These are phyloP conservation scores for Coemansia sp. DNA, from an alignment of 192 early-diverging fungal genomes.

Conservation along the genomic window DNA sequence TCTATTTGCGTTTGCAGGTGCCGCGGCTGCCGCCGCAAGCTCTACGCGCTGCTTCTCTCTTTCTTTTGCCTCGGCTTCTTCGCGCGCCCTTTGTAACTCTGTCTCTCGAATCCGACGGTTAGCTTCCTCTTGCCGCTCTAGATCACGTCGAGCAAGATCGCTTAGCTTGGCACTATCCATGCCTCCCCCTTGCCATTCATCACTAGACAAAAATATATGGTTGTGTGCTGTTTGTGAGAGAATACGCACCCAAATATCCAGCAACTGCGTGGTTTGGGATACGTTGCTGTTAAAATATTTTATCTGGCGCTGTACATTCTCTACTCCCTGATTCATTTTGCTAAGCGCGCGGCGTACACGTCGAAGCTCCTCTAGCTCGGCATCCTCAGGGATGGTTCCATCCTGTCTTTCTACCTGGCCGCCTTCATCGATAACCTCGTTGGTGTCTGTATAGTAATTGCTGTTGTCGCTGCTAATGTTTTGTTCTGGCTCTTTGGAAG, in stretches of 20 bases:
- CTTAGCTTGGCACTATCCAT: constrained; percentile 36
- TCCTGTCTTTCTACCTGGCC: background rate
- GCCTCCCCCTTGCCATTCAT: constrained; percentile 53
- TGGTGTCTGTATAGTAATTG: background rate
- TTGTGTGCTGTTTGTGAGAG: constrained; percentile 59
- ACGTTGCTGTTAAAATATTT: constrained; percentile 59
- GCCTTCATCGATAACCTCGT: background rate
- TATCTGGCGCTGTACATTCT: constrained; percentile 46
- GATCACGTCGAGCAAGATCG: constrained; percentile 31
- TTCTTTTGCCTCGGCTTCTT: constrained; percentile 34
- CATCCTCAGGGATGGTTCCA: constrained; percentile 1
- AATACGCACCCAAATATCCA: constrained; percentile 58
- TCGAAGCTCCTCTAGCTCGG: constrained; percentile 45
- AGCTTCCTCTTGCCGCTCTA: constrained; percentile 30
- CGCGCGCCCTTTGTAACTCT: constrained; percentile 14
- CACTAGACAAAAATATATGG: constrained; percentile 51
- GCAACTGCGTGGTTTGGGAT: constrained; percentile 56
- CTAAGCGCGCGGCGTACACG: constrained; percentile 40
- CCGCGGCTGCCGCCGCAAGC: constrained; percentile 11
- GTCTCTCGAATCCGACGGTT: constrained; percentile 22
- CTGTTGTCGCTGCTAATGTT: constrained; percentile 3
- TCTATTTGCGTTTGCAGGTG: background rate
- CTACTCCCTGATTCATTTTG: constrained; percentile 52
- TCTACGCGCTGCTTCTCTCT: constrained; percentile 33
- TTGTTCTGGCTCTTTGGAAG: background rate